Base-by-base conservation (phyloP, 2,329 filamentous ascomycete species). In the Plectosphaerella sp. region DNA sequence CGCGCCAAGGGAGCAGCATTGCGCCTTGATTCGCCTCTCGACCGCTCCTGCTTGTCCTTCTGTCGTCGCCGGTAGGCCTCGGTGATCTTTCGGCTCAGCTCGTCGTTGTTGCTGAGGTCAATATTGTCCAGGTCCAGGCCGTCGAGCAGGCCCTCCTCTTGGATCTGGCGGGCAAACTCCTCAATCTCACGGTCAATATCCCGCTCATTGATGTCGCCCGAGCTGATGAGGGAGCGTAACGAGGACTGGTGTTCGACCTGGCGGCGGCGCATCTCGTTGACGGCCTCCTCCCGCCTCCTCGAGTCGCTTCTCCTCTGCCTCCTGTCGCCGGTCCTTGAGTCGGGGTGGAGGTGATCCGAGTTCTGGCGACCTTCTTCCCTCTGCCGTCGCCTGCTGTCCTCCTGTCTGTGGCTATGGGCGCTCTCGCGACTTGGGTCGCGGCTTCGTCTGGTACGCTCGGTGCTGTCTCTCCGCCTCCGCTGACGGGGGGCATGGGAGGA, bases 211-310 rank as follows among this genome's bases (percentile, higher is more conserved):
- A 89, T 78, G 56, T 92, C 88, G 0, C 88, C 89, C 5, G 86
- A 82, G 62, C 89, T 92, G 54, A 97, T 84, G 54, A 97, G 72
- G 10, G 89, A 96, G 50, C 92, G 78, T 57, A 97, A 73, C 53
- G 91, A 96, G 1, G 91, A 87, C 72, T 97, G 93, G 64, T 97
- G 93, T 64, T 94, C 91, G 47, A 97, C 78, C 49, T 85, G 86
- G 48, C 88, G 74, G 20, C 70, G 66, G 47, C 72, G 67, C 55
- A 63, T 62, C 58, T 68, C 60, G 55, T 67, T 62, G 51, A 67
- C 59, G 56, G 69, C 68, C 54, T 74, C 70, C 46, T 57, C 51
- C 35, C 64, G 69, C 50, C 73, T 73, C 24, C 72, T 69, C 35
- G 74, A 77, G 51, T 75, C 74, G 57, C 77, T 77, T 47, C 70